These are phyloP conservation scores for Fusarium continuum DNA, from an alignment of 2,329 filamentous ascomycete species.

Conservation along the genomic window DNA sequence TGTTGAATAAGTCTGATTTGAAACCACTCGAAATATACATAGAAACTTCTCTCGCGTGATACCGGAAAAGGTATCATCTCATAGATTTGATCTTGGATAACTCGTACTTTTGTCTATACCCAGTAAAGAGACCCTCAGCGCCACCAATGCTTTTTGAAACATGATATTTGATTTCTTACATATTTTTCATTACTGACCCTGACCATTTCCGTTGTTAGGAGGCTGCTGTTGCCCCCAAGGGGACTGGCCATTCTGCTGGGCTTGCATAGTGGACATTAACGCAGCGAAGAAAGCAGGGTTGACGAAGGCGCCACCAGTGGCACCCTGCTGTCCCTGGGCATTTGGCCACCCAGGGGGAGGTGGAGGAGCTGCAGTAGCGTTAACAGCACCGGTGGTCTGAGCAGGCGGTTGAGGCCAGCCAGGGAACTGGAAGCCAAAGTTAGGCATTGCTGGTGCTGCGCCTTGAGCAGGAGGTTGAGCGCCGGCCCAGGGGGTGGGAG, in stretches of 20 bases:
- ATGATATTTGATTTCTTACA: neutral
- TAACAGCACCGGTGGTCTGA: conserved; percentile 36
- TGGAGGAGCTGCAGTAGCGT: conserved; percentile 52
- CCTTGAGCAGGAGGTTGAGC: conserved; percentile 27
- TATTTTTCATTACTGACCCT: conserved; percentile 35
- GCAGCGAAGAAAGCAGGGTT: conserved; percentile 67
- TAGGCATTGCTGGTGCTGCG: conserved; percentile 42
- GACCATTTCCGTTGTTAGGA: conserved; percentile 41
- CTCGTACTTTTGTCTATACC: conserved; percentile 35
- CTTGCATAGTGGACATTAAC: conserved; percentile 56
- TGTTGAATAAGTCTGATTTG: neutral
- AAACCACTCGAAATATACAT: neutral
- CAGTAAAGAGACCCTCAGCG: conserved; percentile 18
- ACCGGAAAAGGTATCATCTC: conserved; percentile 1
- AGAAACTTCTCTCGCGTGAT: neutral
- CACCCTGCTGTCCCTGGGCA: conserved; percentile 45
- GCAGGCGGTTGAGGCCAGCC: conserved; percentile 52
- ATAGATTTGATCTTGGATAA: conserved; percentile 9
- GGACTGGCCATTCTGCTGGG: conserved; percentile 45
- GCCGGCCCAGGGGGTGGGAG: conserved; percentile 29
- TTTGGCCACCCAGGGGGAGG: conserved; percentile 51
- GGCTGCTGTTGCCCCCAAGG: conserved; percentile 45
- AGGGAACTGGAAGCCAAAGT: conserved; percentile 57
- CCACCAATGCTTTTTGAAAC: conserved; percentile 22
- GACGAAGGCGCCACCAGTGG: conserved; percentile 57